Base-by-base conservation (phyloP, 768 basidiomycete genomes). In the Tephrocybe sp. region DNA sequence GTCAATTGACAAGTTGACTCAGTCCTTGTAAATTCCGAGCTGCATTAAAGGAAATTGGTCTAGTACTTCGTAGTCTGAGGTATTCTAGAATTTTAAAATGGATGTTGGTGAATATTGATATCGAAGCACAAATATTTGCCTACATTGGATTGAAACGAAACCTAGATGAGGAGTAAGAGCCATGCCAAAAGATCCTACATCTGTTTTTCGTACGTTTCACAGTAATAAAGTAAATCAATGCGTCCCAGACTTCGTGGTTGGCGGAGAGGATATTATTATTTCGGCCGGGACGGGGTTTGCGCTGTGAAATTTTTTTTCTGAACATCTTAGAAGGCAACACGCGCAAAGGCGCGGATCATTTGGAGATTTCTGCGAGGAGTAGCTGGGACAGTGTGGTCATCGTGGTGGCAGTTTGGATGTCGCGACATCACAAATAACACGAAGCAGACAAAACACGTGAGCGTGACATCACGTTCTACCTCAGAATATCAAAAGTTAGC, bases 181-280 rank as follows among this genome's bases (percentile, higher is more conserved):
- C 49, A 37, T 5, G 17, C 32, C 24, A 50, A 30, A 17, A 45
- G 46, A 15, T 50, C 11, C 10, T 51, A 11, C 30, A 46, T 53
- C 32, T 52, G 57, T 33, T 54, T 52, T 30, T 51, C 1, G 50
- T 48, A 9, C 50, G 23, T 41, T 54, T 54, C 25, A 39, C 48
- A 18, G 54, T 45, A 10, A 55, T 25, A 38, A 58, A 52, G 15
- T 41, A 26, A 6, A 48, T 45, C 12, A 55, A 52, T 32, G 39
- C 26, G 28, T 49, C 49, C 57, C 54, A 50, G 15, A 52, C 39
- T 8, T 58, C 46, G 39, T 55, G 47, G 15, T 55, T 37, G 28
- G 24, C 26, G 3, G 33, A 25, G 14, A 49, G 24, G 11, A 15
- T 45, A 9, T 32, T 25, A 1, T 17, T 41, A 25, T 30, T 42